Base-by-base conservation (phyloP, 495 filamentous ascomycete species). In the Tuber microsphaerosporum region DNA sequence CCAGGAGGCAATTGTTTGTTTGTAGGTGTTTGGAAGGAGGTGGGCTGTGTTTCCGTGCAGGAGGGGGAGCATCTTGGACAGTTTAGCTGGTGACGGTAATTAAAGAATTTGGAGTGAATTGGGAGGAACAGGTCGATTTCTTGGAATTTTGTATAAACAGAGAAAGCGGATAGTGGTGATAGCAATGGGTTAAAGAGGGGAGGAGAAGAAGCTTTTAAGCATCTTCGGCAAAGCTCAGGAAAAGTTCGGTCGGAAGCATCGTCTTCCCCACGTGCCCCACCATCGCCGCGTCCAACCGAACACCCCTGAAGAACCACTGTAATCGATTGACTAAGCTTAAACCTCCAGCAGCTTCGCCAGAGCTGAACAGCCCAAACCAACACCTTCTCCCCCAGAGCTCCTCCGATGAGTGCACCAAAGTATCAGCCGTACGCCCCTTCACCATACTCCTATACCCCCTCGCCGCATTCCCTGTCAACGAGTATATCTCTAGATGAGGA, bases 1-100 rank as follows among this genome's bases (percentile, higher is more conserved):
- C 96, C 96, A 99, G 74, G 88, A 83, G 2, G 91, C 87, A 73
- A 99, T 89, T 72, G 91, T 87, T 44, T 90, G 86, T 81, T 95
- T 95, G 89, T 93, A 97, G 51, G 90, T 91, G 26, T 87, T 87
- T 0, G 94, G 94, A 2, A 99, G 90, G 69, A 99, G 89, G 82
- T 97, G 90, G 69, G 91, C 89, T 22, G 92, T 86, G 70, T 89
- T 88, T 81, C 94, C 93, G 83, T 94, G 88, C 73, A 88, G 85
- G 69, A 70, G 70, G 43, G 37, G 39, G 37, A 74, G 71, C 78
- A 80, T 80, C 16, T n/a, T 68, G 61, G 34, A 9, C 31, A 41
- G 31, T 65, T 65, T 31, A 34, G 26, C 14, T 17, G 56, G 56
- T 34, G 56, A 12, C 31, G 56, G 7, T 6, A 65, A 65, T 65